Evolutionary conservation across 2,329 filamentous ascomycete genomes (phyloP), one percentile per base, ranked within the genome.

Genomic region (Trichoderma pleuroti): DNA sequence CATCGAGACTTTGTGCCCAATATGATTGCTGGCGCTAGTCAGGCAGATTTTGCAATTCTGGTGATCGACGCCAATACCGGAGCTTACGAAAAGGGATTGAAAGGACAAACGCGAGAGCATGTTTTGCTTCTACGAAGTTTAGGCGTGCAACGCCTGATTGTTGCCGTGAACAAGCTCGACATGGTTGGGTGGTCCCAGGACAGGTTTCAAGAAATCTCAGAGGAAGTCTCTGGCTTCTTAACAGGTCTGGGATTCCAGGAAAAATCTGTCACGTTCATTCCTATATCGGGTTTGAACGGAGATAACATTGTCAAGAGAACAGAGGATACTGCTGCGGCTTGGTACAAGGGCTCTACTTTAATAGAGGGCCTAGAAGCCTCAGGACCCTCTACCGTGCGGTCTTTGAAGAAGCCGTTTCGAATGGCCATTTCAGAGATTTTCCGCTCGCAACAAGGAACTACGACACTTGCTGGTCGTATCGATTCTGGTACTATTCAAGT

Each of bases 1-100:
- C 96, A 99, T 80, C 88, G 91, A 72, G 96, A 99, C 79, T 99
- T 98, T 78, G 94, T 99, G 24, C 96, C 96, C 0, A 99, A 98
- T 80, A 99, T 99, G 96, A 98, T 99, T 79, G 95, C 95, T 2
- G 96, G 96, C 16, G 94, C 95, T 4, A 96, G 93, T 71, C 95
- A 98, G 81, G 97, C 96, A 11, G 96, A 99, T 79, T 96, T 98
- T 80, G 96, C 94, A 0, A 92, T 99, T 0, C 84, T 99, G 4
- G 96, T 99, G 24, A 93, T 99, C 72, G 96, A 99, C 79, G 92
- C 95, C 5, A 91, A 92, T 71, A 93, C 89, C 0, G 96, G 95
- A 39, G 94, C 94, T 39, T 98, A 98, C 74, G 96, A 99, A 79
- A 94, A 93, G 4, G 97, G 96, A 0, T 84, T 98, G 36, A 95